Evolutionary conservation across 345 rosid genomes (phyloP).

Genomic region (Salix viminalis): DNA sequence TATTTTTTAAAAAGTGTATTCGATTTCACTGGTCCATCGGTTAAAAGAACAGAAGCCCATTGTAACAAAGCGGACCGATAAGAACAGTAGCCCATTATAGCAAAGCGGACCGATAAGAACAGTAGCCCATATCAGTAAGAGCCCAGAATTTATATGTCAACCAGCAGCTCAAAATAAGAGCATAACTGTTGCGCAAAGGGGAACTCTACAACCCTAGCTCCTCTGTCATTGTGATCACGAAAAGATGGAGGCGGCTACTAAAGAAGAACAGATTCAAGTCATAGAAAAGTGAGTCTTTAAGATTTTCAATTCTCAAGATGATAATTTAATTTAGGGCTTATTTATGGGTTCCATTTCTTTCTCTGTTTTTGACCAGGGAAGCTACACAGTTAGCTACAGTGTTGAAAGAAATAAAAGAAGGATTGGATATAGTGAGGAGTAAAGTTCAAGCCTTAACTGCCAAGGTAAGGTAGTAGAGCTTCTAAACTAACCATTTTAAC

Average conservation of each 20-base stretch:
- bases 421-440: conserved; percentile 59
- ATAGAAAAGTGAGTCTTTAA: conserved; percentile 6
- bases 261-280: neutral
- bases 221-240: neutral
- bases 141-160: neutral
- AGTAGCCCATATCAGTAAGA: neutral
- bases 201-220: neutral
- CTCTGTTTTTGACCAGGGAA: conserved; percentile 38
- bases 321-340: neutral
- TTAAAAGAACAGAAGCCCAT: no score
- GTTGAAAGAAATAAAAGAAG: conserved; percentile 75
- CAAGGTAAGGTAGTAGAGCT: conserved; percentile 41
- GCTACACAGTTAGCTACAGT: conserved; percentile 55
- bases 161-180: neutral
- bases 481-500: neutral
- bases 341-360: neutral
- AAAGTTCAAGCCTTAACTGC: conserved; percentile 72
- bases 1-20: no score
- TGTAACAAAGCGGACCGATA: no score
- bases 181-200: neutral
- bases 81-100: neutral
- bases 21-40: no score
- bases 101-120: neutral
- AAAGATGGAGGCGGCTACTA: conserved; percentile 4
- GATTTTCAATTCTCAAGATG: neutral